Base-by-base conservation (phyloP, 2,329 filamentous ascomycete species). In the Aspergillus ruber region DNA sequence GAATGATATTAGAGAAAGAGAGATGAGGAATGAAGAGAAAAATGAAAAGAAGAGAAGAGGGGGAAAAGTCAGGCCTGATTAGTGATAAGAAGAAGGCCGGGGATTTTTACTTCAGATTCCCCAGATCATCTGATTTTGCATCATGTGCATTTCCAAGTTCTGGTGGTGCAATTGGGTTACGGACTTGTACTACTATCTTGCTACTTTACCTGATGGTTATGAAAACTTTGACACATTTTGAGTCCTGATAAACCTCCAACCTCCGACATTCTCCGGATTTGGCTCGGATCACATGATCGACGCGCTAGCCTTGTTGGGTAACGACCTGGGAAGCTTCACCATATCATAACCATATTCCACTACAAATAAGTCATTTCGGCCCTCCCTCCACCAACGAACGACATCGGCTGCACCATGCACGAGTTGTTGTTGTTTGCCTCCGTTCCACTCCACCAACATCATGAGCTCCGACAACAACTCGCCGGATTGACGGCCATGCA, bases 361-460 rank as follows among this genome's bases (percentile, higher is more conserved):
- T 4, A 35, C 33, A 35, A 35, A n/a, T n/a, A 35, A 35, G 36
- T 18, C 25, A 10, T 29, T 29, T 29, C 25, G 25, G 25, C 29
- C 43, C 25, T 15, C 29, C 29, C 21, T 29, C 18, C 20, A 38
- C 18, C 20, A 38, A 38, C 41, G 40, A 27, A 32, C 44, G 42
- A 42, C 43, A 43, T 45, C 17, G 10, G 23, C 20, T 47, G 42
- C 45, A 56, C 53, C 50, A 83, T 84, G 81, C 80, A 84, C 65
- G 81, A 84, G 69, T 72, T 82, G 55, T 69, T 81, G 42, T 74
- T 84, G 41, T 82, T 79, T 66, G 80, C 78, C 57, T 76, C 80
- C 58, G 73, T 84, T 47, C 74, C 80, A 8, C 63, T 67, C 29
- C 65, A 74, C 35, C 78, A 81, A 58, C 79, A 83, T 69, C 70